phyloP scores from a whole-genome alignment of 2,329 filamentous ascomycete genomes.

The Arthrobotrys musiformis region DNA sequence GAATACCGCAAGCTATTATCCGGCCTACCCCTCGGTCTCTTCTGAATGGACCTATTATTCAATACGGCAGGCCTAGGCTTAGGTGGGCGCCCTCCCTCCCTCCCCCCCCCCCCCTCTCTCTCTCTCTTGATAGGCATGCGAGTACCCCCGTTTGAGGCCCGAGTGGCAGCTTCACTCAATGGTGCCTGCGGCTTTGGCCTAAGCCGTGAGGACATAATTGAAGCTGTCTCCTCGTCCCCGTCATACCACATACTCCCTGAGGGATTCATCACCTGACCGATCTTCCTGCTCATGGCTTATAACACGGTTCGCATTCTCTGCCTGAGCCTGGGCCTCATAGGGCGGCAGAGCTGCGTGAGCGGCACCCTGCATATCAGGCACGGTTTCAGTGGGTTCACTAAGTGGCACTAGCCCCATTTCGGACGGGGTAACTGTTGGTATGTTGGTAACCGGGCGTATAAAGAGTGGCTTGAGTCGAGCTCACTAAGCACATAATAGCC shows the following conservation, averaged over 20 bases:
- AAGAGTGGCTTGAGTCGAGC: not conserved
- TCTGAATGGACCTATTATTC: not conserved
- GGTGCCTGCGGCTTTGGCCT: not conserved
- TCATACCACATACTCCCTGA: not conserved
- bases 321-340: not conserved
- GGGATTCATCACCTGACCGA: not conserved
- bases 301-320: not conserved
- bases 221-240: not conserved
- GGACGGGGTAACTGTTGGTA: not conserved
- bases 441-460: not conserved
- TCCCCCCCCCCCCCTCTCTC: not conserved
- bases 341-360: not conserved
- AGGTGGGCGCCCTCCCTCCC: not conserved
- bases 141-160: not conserved
- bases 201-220: not conserved
- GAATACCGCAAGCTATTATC: not conserved
- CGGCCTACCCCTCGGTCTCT: not conserved
- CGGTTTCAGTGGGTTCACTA: not conserved
- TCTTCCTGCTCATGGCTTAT: not conserved
- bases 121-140: not conserved
- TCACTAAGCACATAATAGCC: not conserved
- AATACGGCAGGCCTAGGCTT: not conserved
- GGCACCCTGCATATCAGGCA: not conserved
- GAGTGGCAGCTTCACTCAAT: not conserved
- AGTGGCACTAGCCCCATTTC: not conserved